Evolutionary conservation across 2,329 filamentous ascomycete genomes (phyloP), one percentile per base, ranked within the genome.

Genomic region (Ascochyta fabae): DNA sequence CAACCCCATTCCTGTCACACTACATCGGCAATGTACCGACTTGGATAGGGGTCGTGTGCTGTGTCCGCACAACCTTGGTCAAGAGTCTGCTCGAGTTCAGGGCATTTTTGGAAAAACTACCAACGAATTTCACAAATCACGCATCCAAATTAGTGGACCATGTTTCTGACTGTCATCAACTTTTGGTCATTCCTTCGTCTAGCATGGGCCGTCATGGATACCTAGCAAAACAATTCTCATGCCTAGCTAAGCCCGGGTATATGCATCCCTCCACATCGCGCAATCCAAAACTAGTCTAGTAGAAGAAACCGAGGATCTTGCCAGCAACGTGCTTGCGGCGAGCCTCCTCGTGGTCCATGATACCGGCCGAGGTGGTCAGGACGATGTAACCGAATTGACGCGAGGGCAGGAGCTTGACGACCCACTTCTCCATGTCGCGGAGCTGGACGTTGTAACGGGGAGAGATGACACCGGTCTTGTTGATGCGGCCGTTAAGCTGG

Each of bases 321-420:
- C 95, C 95, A 72, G 94, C 88, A 78, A 98, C 95, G 86, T 99
- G 95, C 89, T 98, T 98, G 81, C 95, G 87, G 79, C 95, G 87
- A 72, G 95, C 95, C 88, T 99, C 95, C 87, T 99, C 95, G 86
- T 99, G 95, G 86, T 99, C 95, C 94, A 99, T 98, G 82, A 99
- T 99, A 81, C 95, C 95, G 66, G 95, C 92, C 60, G 93, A 97
- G 83, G 95, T 99, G 81, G 95, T 99, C 76, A 99, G 90, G 82
- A 99, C 92, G 78, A 99, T 92, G 85, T 92, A 97, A 78, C 95
- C 95, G 87, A 99, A 99, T 84, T 99, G 95, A 97, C 95, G 95
- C 70, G 95, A 93, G 70, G 95, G 95, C 67, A 99, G 88, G 78
- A 99, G 90, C 88, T 96, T 96, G 84, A 96, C 92, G 75, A 98